These are phyloP conservation scores for Hypericum perforatum DNA, from an alignment of 345 rosid species.

Conservation along the genomic window DNA sequence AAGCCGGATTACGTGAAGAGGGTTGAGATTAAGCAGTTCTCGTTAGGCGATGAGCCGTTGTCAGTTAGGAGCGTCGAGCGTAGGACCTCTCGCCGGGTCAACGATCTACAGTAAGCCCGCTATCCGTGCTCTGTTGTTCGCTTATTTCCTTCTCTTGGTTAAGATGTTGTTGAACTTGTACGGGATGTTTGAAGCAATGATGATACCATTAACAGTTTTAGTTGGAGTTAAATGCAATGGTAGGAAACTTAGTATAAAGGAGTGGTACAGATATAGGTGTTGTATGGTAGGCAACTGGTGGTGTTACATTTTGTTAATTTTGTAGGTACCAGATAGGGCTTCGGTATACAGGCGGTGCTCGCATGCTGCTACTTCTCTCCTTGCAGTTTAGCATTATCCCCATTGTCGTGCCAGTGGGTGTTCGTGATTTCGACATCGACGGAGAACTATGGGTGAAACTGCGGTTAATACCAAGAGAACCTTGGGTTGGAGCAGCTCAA, in stretches of 20 bases:
- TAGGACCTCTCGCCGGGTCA: conserved; percentile 81
- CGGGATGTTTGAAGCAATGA: too few relatives aligned
- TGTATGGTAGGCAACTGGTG: too few relatives aligned
- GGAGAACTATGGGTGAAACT: conserved; percentile 99
- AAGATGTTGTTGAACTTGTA: too few relatives aligned
- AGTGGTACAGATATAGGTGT: too few relatives aligned
- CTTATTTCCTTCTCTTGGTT: too few relatives aligned
- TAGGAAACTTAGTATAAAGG: too few relatives aligned
- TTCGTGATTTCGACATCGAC: conserved; percentile 91
- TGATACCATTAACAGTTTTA: too few relatives aligned
- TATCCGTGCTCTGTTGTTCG: too few relatives aligned
- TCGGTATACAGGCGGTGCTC: conserved; percentile 95
- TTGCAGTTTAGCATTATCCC: conserved; percentile 81
- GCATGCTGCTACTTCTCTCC: conserved; percentile 78
- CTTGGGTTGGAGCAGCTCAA: conserved; percentile 91
- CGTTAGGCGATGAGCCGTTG: conserved; percentile 89
- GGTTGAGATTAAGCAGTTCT: conserved; percentile 87
- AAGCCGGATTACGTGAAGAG: conserved; percentile 94
- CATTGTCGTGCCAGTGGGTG: conserved; percentile 77
- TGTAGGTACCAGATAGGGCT: conserved; percentile 95
- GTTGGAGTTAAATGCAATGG: too few relatives aligned
- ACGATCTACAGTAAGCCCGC: conserved; percentile 82
- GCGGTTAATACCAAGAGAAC: conserved; percentile 76
- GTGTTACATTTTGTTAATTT: background rate
- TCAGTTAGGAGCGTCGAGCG: conserved; percentile 95